These are phyloP conservation scores for Hypoxylon sp. DNA, from an alignment of 2,329 filamentous ascomycete genomes.

Conservation along the genomic window DNA sequence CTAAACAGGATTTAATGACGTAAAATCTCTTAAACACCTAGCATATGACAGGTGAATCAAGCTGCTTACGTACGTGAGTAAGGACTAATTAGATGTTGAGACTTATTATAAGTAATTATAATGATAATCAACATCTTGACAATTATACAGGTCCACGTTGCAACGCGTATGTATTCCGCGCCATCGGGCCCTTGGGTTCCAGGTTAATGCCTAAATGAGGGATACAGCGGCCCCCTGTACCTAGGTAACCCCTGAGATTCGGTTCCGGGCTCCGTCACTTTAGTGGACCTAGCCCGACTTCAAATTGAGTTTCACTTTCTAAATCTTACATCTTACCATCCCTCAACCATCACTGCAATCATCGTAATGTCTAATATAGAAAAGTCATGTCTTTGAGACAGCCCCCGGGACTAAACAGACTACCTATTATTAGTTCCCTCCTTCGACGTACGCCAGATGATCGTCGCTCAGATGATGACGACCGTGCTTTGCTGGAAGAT, in stretches of 20 bases:
- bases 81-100: too few relatives aligned
- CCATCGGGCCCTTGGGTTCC: not conserved
- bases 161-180: not conserved
- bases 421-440: slow-evolving; percentile 28
- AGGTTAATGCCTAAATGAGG: not conserved
- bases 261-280: slow-evolving; percentile 9
- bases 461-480: slow-evolving; percentile 31
- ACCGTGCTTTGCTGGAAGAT: slow-evolving; percentile 41
- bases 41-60: too few relatives aligned
- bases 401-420: slow-evolving; percentile 7
- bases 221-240: not conserved
- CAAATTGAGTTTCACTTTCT: not conserved
- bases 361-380: not conserved
- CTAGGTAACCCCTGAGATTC: slow-evolving; percentile 21
- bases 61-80: too few relatives aligned
- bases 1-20: not conserved
- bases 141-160: not conserved
- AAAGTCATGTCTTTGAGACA: slow-evolving; percentile 25
- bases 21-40: too few relatives aligned
- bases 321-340: not conserved
- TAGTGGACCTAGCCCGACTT: slow-evolving; percentile 22
- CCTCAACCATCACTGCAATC: slow-evolving; percentile 1
- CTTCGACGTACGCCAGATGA: slow-evolving; percentile 3
- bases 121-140: not conserved
- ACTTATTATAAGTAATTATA: too few relatives aligned